Evolutionary conservation across 257 asterid genomes (phyloP), one percentile per base, ranked within the genome.

Genomic region (Leptodermis oblonga): DNA sequence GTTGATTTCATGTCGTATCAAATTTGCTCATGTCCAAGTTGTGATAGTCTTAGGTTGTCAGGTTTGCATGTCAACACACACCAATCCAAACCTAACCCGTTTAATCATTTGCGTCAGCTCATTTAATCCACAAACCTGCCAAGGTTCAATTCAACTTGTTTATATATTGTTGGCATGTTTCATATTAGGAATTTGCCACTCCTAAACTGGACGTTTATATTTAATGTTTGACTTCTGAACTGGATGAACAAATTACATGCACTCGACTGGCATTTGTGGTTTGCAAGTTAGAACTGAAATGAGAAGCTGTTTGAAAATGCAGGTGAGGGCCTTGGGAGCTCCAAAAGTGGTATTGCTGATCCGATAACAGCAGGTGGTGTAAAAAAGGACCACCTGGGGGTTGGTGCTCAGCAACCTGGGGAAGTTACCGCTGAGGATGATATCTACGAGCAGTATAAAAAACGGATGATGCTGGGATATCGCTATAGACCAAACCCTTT

Each of bases 401-500:
- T 92, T 68, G 98, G 97, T 56, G 98, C 97, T 41, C 85, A 79
- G 1, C 85, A 88, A 48, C 98, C 98, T 0, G 96, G 98, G 2
- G 96, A 92, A 79, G 98, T 90, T n/a, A 78, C 81, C 13, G 67
- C 96, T 26, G 97, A 88, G 0, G 98, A 92, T 74, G 98, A 92
- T 80, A 92, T 92, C 39, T 92, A 92, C 36, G 97, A 92, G 79
- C 97, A 92, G 84, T 92, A 92, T 59, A 92, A 92, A 83, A 92
- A 92, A 77, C 89, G 96, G 36, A 92, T 92, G 97, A 92, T 92
- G 97, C 92, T 92, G 28, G 97, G 98, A 54, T 92, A 90, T 75
- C 86, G 85, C 8, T 74, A 90, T 83, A 80, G 98, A 70, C 98
- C 98, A 58, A 92, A 92, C 85, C 98, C 96, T 37, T 75, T 92